Base-by-base conservation (phyloP, 768 basidiomycete species). In the Termitomyces sp. region DNA sequence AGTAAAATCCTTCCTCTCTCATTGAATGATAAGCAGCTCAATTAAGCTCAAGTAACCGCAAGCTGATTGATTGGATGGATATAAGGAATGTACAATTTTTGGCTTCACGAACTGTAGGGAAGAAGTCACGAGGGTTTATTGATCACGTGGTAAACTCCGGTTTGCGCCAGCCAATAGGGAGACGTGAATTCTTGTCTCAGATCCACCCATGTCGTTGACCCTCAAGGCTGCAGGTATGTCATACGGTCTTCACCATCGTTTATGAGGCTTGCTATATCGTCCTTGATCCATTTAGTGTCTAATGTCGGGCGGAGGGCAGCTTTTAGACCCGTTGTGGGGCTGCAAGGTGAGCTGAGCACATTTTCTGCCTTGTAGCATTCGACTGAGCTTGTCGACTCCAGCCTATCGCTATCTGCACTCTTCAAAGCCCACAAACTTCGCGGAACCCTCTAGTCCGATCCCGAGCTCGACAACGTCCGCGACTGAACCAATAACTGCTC, bases 401-500 rank as follows among this genome's bases (percentile, higher is more conserved):
- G 83, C 75, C 55, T 71, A 67, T 66, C 86, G 86, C 64, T 76
- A 77, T 42, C 65, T 91, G 22, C 85, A 88, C 64, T 71, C 79
- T 10, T 82, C 86, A 9, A 73, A 68, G 51, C 69, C 79, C 52
- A 67, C 68, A 13, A 65, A 69, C 46, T 67, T 70, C 53, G 76
- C 74, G 13, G 72, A 77, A 46, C 72, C 73, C 24, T 69, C 77
- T 36, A 60, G 70, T 48, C 60, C 72, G 31, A 62, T 69, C 24
- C 69, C 74, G 16, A 67, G 74, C 46, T 71, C 82, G 14, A 74
- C 78, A 44, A 74, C 72, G 13, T 74, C 81, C 18, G 72, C 78
- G 1, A 75, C 74, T 0, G 77, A 81, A 59, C 88, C 89, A 13
- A 78, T 85, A 61, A 92, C 92, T 6, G 72, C 76, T 14, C 72